These are phyloP conservation scores for Aeminium ludgeri DNA, from an alignment of 495 filamentous ascomycete species.

Conservation along the genomic window DNA sequence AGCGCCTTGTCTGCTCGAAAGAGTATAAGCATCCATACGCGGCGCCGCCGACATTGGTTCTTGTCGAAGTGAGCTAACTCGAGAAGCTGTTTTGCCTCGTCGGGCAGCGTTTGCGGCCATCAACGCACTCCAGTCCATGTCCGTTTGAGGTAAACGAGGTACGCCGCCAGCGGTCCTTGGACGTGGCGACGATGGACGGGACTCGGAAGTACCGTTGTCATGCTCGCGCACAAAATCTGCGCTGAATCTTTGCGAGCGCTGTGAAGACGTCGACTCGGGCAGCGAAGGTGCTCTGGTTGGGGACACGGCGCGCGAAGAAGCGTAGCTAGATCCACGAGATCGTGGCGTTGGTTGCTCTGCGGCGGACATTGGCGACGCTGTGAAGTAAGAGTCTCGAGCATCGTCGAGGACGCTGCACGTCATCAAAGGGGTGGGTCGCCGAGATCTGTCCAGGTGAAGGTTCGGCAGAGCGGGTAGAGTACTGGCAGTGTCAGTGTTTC, in stretches of 20 bases:
- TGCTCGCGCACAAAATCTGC: slow-evolving; percentile 3
- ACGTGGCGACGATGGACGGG: slow-evolving; percentile 13
- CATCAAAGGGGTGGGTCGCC: slow-evolving; percentile 3
- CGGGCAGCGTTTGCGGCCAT: slow-evolving; percentile 11
- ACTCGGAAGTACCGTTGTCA: slow-evolving; percentile 2
- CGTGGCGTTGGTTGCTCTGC: background rate
- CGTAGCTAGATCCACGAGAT: slow-evolving; percentile 10
- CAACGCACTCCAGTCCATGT: slow-evolving; percentile 14
- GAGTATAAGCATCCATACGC: background rate
- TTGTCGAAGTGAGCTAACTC: slow-evolving; percentile 9
- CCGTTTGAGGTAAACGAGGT: slow-evolving; percentile 8
- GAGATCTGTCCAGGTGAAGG: slow-evolving; percentile 4
- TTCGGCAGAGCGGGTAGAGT: background rate
- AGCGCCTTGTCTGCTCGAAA: background rate
- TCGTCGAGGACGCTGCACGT: background rate
- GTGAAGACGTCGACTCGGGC: background rate
- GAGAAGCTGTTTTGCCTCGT: slow-evolving; percentile 10
- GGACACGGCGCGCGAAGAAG: slow-evolving; percentile 8
- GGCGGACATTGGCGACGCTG: background rate
- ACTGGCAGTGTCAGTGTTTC: slow-evolving; percentile 11
- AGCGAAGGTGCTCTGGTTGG: background rate
- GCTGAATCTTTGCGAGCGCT: slow-evolving; percentile 3
- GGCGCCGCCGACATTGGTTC: slow-evolving; percentile 1
- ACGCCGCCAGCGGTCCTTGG: slow-evolving; percentile 5
- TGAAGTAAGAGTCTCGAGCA: background rate